Conservation (phyloP, 2,329 filamentous ascomycete genomes). For the Trichoderma arundinaceum region DNA sequence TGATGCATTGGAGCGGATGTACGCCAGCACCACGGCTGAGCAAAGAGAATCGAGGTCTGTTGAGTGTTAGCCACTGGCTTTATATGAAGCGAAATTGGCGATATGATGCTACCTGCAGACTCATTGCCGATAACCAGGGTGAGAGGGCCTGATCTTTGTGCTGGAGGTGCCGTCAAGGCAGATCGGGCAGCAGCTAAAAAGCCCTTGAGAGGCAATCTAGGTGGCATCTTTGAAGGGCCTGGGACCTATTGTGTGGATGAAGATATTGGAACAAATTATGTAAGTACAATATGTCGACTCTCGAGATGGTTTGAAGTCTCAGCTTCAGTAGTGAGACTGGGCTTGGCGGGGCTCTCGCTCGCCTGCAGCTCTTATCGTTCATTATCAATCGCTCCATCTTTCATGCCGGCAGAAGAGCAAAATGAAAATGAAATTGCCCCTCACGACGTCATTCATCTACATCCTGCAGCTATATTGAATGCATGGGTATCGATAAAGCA, state of each 20-base stretch:
- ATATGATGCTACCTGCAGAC: constrained; percentile 59
- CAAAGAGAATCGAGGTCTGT: constrained; percentile 82
- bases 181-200: constrained; percentile 59
- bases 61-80: not conserved
- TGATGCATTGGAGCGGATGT: constrained; percentile 67
- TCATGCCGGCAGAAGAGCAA: not conserved
- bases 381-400: not conserved
- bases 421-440: not conserved
- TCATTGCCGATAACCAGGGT: constrained; percentile 72
- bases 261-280: not conserved
- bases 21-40: constrained; percentile 74
- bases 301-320: not conserved
- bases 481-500: not conserved
- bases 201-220: constrained; percentile 50
- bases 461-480: not conserved
- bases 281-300: no score
- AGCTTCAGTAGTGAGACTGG: not conserved
- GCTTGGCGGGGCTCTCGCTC: not conserved
- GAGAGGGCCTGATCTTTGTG: constrained; percentile 54
- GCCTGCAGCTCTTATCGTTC: constrained; percentile 4
- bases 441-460: constrained; percentile 10
- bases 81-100: not conserved
- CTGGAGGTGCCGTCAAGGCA: constrained; percentile 52
- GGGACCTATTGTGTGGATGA: not conserved
- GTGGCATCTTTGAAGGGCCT: constrained; percentile 37